Percentiles rank a stretch among this genome's conserved stretches.
Conservation (phyloP, 441 rosid species). For the Eugenia klotzschiana region DNA sequence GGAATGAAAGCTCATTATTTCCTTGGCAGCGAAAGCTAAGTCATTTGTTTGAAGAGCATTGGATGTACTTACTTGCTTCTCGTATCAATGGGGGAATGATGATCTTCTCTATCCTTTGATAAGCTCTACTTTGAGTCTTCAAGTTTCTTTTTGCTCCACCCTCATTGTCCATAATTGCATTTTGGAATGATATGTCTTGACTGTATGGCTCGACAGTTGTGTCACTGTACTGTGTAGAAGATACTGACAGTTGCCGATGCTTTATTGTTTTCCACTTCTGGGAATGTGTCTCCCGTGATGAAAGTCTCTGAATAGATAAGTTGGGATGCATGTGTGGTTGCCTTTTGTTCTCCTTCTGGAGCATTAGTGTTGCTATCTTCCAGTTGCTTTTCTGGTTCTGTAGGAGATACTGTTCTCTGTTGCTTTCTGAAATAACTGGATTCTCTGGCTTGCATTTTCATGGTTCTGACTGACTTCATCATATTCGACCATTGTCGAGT, state of each 20-base stretch:
- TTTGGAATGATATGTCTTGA: slow-evolving; percentile 15
- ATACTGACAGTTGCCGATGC: slow-evolving; percentile 9
- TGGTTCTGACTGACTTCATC: neutral
- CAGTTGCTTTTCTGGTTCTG: too few species aligned
- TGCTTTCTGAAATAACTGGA: too few species aligned
- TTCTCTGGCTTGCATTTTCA: neutral
- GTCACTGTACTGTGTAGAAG: slow-evolving; percentile 10
- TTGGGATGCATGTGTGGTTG: too few species aligned
- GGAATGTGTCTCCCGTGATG: too few species aligned
- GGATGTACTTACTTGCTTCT: slow-evolving; percentile 5
- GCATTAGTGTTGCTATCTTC: too few species aligned
- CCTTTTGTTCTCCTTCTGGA: too few species aligned
- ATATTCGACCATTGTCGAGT: neutral
- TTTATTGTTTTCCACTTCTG: neutral
- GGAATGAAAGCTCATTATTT: neutral
- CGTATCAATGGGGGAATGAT: neutral
- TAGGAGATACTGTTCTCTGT: too few species aligned
- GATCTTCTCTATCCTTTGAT: neutral
- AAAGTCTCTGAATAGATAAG: too few species aligned
- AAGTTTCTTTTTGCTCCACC: slow-evolving; percentile 1
- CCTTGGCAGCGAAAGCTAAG: neutral
- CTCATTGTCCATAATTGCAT: slow-evolving; percentile 3
- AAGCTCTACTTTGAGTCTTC: neutral
- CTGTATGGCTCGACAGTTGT: slow-evolving; percentile 11
- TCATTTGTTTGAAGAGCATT: neutral